Conservation (phyloP, 176 grass and related monocot species). For the Zoysia japonica region DNA sequence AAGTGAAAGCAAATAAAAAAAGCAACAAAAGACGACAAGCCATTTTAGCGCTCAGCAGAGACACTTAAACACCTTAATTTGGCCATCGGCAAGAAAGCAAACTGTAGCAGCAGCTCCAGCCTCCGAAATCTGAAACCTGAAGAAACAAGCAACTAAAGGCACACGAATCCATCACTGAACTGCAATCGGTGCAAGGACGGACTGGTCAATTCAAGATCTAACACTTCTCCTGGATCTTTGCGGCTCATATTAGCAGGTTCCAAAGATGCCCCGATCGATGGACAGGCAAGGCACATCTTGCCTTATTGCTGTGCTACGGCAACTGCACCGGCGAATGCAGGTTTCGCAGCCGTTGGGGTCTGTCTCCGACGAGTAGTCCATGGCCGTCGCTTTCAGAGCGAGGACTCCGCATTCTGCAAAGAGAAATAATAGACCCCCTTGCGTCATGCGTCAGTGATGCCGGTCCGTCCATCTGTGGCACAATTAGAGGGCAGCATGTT, state of each 20-base stretch:
- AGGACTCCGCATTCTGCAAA: slow-evolving; percentile 20
- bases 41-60: slow-evolving; percentile 21
- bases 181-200: slow-evolving; percentile 7
- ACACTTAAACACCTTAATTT: not conserved
- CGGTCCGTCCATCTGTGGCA: slow-evolving; percentile 52
- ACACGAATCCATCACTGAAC: slow-evolving; percentile 24
- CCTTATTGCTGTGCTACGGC: slow-evolving; percentile 42
- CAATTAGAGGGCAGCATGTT: slow-evolving; percentile 39
- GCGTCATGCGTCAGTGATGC: slow-evolving; percentile 29
- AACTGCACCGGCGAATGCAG: not conserved
- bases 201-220: no score
- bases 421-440: slow-evolving; percentile 17
- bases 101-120: not conserved
- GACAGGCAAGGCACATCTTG: not conserved
- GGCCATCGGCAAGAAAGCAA: slow-evolving; percentile 28
- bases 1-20: no score
- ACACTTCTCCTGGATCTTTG: no score
- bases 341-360: no score
- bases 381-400: slow-evolving; percentile 28
- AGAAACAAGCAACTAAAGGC: slow-evolving; percentile 23
- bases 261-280: no score
- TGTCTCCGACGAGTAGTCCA: no score
- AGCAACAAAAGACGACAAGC: no score
- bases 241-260: no score
- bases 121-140: not conserved